Conservation (phyloP, 208 protist species). For the Crithidia fasciculata region DNA sequence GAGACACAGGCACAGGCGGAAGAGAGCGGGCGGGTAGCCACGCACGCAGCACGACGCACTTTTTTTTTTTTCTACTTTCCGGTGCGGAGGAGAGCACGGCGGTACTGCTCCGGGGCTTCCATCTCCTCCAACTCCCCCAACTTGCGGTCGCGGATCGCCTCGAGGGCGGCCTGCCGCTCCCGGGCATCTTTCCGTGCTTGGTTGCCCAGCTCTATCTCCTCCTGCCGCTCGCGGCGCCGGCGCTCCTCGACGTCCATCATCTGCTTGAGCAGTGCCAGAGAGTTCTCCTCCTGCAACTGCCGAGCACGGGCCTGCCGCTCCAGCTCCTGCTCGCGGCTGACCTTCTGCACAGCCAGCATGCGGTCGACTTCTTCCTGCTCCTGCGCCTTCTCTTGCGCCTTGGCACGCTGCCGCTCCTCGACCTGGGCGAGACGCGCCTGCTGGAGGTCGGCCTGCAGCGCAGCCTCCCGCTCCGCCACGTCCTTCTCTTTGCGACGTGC, state of each 20-base stretch:
- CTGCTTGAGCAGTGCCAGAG: conserved; percentile 84
- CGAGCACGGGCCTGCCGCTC: conserved; percentile 58
- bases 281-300: conserved; percentile 83
- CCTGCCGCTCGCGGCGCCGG: conserved; percentile 79
- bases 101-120: conserved; percentile 85
- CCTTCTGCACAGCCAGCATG: conserved; percentile 85
- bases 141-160: conserved; percentile 88
- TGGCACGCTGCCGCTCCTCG: conserved; percentile 69
- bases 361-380: conserved; percentile 90
- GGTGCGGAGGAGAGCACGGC: conserved; percentile 57
- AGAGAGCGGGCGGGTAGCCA: no score
- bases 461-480: conserved; percentile 52
- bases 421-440: conserved; percentile 83
- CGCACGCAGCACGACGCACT: not conserved
- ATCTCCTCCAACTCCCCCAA: conserved; percentile 76
- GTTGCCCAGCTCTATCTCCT: conserved; percentile 92
- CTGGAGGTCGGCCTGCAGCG: conserved; percentile 79
- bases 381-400: conserved; percentile 57
- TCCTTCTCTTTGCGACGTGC: conserved; percentile 83
- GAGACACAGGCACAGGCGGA: no score
- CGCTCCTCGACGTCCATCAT: conserved; percentile 93
- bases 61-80: conserved; percentile 36
- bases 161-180: conserved; percentile 83
- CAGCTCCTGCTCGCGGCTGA: conserved; percentile 78
- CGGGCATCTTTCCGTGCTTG: conserved; percentile 67